Conservation (phyloP, 331 rosid genomes). For the Telfairia occidentalis region DNA sequence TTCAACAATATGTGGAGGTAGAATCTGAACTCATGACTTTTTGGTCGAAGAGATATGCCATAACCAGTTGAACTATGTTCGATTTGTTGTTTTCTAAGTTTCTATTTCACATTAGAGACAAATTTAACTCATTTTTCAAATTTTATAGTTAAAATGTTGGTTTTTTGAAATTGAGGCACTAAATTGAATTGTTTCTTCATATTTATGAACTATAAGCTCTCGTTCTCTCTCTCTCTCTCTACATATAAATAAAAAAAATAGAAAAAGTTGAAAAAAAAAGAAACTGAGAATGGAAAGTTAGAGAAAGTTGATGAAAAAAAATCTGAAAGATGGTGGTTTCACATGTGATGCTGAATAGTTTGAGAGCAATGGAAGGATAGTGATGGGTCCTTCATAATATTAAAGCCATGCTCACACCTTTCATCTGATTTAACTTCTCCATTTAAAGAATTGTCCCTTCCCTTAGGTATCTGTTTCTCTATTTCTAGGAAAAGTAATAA, state of each 20-base stretch:
- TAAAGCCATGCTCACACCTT: background rate
- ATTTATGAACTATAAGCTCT: background rate
- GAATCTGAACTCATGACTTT: too few species aligned
- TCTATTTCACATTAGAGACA: too few species aligned
- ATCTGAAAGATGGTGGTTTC: background rate
- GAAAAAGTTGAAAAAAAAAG: background rate
- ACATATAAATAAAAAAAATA: background rate
- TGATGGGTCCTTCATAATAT: constrained; percentile 5
- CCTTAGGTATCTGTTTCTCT: background rate
- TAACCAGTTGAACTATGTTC: too few species aligned
- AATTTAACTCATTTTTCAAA: background rate
- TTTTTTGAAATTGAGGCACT: background rate
- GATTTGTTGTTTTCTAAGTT: too few species aligned
- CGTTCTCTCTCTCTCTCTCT: too few species aligned
- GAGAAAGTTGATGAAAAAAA: background rate
- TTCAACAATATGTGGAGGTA: too few species aligned
- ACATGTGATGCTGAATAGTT: background rate
- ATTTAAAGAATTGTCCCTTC: background rate
- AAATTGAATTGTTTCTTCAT: background rate
- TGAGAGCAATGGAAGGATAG: background rate
- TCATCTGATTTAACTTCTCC: background rate
- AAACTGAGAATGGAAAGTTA: background rate
- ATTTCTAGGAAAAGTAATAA: background rate
- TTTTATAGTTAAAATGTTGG: background rate
- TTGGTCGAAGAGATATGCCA: too few species aligned